These are phyloP conservation scores for Zalaria sp. DNA, from an alignment of 2,329 filamentous ascomycete species.

Conservation along the genomic window DNA sequence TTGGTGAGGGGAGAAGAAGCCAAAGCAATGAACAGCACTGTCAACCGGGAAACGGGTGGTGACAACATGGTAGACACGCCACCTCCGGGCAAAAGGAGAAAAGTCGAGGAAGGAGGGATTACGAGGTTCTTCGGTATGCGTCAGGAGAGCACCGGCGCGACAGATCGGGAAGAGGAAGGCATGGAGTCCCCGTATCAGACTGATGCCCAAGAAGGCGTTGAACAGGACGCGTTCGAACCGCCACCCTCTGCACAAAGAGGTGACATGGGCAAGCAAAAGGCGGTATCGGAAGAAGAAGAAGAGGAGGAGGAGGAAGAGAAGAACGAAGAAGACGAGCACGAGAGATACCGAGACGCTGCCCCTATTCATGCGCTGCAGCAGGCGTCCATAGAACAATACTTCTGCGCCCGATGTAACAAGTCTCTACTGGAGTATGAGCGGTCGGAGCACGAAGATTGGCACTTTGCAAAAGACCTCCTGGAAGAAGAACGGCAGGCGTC, in stretches of 20 bases:
- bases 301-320: slow-evolving; percentile 3
- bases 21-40: slow-evolving; percentile 26
- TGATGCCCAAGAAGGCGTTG: too few species aligned
- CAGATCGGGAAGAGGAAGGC: slow-evolving; percentile 4
- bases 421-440: slow-evolving; percentile 26
- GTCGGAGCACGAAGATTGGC: slow-evolving; percentile 81
- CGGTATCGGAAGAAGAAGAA: not conserved
- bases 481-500: slow-evolving; percentile 38
- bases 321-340: not conserved
- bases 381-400: slow-evolving; percentile 22
- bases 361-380: not conserved
- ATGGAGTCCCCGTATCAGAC: too few species aligned
- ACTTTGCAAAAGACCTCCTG: slow-evolving; percentile 79
- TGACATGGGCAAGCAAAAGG: not conserved
- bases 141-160: slow-evolving; percentile 9
- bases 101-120: slow-evolving; percentile 18
- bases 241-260: slow-evolving; percentile 10
- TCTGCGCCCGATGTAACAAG: slow-evolving; percentile 52
- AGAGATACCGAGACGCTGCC: too few species aligned
- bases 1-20: slow-evolving; percentile 54
- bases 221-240: slow-evolving; percentile 3
- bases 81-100: slow-evolving; percentile 20
- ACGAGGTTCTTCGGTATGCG: slow-evolving; percentile 19
- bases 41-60: slow-evolving; percentile 11
- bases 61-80: slow-evolving; percentile 10